Evolutionary conservation across 768 basidiomycete genomes (phyloP), one percentile per base, ranked within the genome.

Genomic region (Arthromyces matolae): DNA sequence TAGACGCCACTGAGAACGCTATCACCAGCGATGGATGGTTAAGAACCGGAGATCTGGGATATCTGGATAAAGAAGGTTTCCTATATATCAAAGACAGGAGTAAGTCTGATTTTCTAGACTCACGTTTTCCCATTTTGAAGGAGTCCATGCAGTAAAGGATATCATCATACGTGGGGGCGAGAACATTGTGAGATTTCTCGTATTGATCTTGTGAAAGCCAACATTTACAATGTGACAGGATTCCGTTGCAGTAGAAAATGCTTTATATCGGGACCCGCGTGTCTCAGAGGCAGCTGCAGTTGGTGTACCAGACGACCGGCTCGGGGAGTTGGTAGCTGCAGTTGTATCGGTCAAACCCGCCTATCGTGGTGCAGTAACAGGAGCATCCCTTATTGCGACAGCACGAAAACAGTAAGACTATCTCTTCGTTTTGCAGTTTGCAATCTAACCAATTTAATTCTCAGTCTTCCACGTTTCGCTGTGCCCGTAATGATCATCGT

Each of bases 131-230:
- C 16, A 25, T 18, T 16, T 8, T 18, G 5, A 5, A 32, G 33
- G 28, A 48, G 36, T 8, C 24, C 22, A 9, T 7, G 5, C 42
- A 77, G 81, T 79, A 19, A 82, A 83, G 62, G 81, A 83, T 55
- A 71, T 83, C 45, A 83, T 83, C 45, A 79, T 82, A 50, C 70
- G 80, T 29, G 80, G 81, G 19, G 81, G 81, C 36, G 81, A 84
- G 61, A 83, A 83, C 56, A 77, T 84, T 45, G 53, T 51, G 78
- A 77, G 54, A 52, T 63, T 24, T 22, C n/a, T 22, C 13, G n/a
- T 9, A 29, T 20, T n/a, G 9, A 14, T 8, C 4, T n/a, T n/a
- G 28, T 20, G 1, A 14, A 34, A 36, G 14, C 27, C n/a, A n/a
- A 29, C 14, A 1, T n/a, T 28, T 23, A 38, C 23, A 33, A 40